Conservation (phyloP, 306 rosid species). For the Sicyos baderoa region DNA sequence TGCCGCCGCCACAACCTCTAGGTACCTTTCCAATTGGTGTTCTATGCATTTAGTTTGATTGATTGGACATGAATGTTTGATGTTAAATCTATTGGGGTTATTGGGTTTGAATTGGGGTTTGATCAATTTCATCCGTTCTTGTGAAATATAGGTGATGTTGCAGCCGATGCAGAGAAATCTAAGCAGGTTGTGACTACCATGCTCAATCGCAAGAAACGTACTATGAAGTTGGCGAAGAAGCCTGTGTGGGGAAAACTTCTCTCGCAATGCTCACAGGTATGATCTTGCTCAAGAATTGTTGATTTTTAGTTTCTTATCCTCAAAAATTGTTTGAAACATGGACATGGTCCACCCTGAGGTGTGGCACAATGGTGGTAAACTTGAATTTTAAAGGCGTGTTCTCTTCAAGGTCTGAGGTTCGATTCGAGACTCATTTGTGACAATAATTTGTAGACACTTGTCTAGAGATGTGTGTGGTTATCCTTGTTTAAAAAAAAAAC, state of each 20-base stretch:
- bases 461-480: too few species aligned
- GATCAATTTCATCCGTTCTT: neutral
- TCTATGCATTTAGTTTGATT: neutral
- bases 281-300: constrained; percentile 19
- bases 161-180: constrained; percentile 39
- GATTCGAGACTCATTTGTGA: too few species aligned
- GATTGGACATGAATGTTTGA: constrained; percentile 18
- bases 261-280: constrained; percentile 87
- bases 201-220: constrained; percentile 48
- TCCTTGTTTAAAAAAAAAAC: too few species aligned
- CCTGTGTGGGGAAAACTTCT: constrained; percentile 79
- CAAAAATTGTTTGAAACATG: neutral
- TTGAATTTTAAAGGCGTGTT: too few species aligned
- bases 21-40: constrained; percentile 28
- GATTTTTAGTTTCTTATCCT: neutral
- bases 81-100: constrained; percentile 25
- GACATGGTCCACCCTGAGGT: neutral
- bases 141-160: constrained; percentile 38
- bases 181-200: constrained; percentile 24
- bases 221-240: constrained; percentile 37
- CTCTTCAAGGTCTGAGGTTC: too few species aligned
- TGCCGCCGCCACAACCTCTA: constrained; percentile 45
- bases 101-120: constrained; percentile 23
- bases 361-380: too few species aligned
- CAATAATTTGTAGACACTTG: too few species aligned